Conservation (phyloP, 2,329 filamentous ascomycete species). For the Falciphora oryzae region DNA sequence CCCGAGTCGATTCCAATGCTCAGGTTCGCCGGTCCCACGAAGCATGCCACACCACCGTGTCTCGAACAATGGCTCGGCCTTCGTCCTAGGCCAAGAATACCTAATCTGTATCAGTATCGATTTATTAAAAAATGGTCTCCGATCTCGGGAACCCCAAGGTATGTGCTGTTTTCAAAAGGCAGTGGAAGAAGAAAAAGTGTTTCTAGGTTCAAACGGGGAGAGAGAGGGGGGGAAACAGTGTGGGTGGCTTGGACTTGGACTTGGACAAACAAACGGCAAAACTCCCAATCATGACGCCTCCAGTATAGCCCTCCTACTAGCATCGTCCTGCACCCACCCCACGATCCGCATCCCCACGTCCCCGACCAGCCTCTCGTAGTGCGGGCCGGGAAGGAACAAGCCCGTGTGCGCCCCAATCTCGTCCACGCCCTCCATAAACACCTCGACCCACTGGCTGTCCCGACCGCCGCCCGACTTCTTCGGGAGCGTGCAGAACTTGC, state of each 20-base stretch:
- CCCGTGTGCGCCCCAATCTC: conserved; percentile 82
- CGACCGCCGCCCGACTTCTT: conserved; percentile 41
- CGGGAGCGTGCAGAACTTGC: conserved; percentile 76
- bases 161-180: too few species aligned
- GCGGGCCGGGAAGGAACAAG: conserved; percentile 66
- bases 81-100: neutral
- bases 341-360: conserved; percentile 64
- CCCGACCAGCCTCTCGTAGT: conserved; percentile 72
- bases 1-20: neutral
- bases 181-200: too few species aligned
- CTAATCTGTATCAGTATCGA: too few species aligned
- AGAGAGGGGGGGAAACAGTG: too few species aligned
- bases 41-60: neutral
- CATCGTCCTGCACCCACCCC: conserved; percentile 63
- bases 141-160: too few species aligned
- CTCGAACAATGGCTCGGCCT: neutral
- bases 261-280: neutral
- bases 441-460: conserved; percentile 69
- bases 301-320: conserved; percentile 35
- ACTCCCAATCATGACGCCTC: conserved; percentile 14
- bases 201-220: too few species aligned
- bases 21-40: neutral
- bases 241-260: too few species aligned
- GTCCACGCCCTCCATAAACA: conserved; percentile 78
- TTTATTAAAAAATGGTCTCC: too few species aligned